These are phyloP conservation scores for Pestalotiopsis sp. DNA, from an alignment of 2,329 filamentous ascomycete genomes.

Conservation along the genomic window DNA sequence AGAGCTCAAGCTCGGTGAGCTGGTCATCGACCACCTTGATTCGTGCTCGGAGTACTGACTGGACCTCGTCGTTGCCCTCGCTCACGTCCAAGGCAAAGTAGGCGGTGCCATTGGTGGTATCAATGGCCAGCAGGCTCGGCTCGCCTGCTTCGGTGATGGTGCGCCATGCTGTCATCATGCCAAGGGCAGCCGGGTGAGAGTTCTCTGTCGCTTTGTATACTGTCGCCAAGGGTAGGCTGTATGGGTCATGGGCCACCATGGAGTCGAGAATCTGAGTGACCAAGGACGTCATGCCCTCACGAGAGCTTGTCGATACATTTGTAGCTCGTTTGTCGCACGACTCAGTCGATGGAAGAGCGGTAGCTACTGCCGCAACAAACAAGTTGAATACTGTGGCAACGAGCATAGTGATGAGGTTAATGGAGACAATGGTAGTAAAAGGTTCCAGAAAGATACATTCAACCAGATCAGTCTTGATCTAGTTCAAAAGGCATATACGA, in stretches of 20 bases:
- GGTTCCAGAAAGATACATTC: not conserved
- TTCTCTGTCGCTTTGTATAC: slow-evolving; percentile 6
- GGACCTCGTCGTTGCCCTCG: slow-evolving; percentile 2
- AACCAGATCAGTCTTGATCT: not conserved
- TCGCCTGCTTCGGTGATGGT: slow-evolving; percentile 7
- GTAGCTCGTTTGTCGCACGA: not conserved
- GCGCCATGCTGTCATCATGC: slow-evolving; percentile 7
- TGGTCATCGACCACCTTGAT: slow-evolving; percentile 3
- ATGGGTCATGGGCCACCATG: slow-evolving; percentile 8
- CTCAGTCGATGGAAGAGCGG: not conserved
- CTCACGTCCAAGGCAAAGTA: slow-evolving; percentile 10
- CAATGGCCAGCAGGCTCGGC: not conserved
- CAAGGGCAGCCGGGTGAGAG: slow-evolving; percentile 5
- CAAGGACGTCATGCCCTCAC: slow-evolving; percentile 2
- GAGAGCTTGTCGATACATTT: not conserved
- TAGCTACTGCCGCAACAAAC: not conserved
- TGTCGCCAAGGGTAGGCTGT: not conserved
- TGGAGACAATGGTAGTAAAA: not conserved
- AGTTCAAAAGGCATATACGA: too few species aligned
- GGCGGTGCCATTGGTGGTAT: slow-evolving; percentile 1
- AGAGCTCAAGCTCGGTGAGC: slow-evolving; percentile 8
- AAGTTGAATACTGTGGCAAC: not conserved
- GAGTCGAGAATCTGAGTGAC: slow-evolving; percentile 8
- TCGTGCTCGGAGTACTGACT: not conserved
- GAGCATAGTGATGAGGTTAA: not conserved